These are phyloP conservation scores for Starmerella stigmatis DNA, from an alignment of 805 yeast genomes.

Conservation along the genomic window DNA sequence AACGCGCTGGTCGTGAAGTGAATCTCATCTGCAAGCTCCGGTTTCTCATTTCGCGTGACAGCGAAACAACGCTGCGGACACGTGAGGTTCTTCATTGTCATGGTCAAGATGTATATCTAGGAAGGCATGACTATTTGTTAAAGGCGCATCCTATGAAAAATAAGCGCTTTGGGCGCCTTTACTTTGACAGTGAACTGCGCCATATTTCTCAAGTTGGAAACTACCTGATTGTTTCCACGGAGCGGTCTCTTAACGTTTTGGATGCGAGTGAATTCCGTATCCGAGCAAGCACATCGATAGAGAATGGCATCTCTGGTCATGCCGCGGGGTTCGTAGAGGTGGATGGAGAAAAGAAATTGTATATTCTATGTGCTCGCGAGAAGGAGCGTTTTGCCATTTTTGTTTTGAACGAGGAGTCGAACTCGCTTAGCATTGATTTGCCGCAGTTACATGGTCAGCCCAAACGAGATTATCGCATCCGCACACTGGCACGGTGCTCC, in stretches of 20 bases:
- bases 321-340: not conserved
- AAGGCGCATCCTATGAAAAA: slow-evolving; percentile 2
- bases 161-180: not conserved
- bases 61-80: not conserved
- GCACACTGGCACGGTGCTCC: not conserved
- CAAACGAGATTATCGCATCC: not conserved
- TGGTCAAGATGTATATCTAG: not conserved
- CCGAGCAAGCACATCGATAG: not conserved
- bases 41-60: slow-evolving; percentile 2
- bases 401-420: not conserved
- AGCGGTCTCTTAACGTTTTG: not conserved
- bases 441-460: not conserved
- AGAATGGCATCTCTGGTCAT: not conserved
- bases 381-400: not conserved
- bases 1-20: slow-evolving; percentile 6
- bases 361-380: not conserved
- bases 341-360: not conserved
- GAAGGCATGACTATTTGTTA: not conserved
- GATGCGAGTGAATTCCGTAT: not conserved
- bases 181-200: not conserved
- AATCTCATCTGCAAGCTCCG: slow-evolving; percentile 8
- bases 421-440: not conserved
- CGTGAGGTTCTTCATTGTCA: slow-evolving; percentile 2
- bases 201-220: not conserved
- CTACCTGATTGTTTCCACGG: slow-evolving; percentile 1